Evolutionary conservation across 225 moss, liverwort and hornwort genomes (phyloP), one percentile per base, ranked within the genome.

Genomic region (Bryoerythrophyllum caledonicum): DNA sequence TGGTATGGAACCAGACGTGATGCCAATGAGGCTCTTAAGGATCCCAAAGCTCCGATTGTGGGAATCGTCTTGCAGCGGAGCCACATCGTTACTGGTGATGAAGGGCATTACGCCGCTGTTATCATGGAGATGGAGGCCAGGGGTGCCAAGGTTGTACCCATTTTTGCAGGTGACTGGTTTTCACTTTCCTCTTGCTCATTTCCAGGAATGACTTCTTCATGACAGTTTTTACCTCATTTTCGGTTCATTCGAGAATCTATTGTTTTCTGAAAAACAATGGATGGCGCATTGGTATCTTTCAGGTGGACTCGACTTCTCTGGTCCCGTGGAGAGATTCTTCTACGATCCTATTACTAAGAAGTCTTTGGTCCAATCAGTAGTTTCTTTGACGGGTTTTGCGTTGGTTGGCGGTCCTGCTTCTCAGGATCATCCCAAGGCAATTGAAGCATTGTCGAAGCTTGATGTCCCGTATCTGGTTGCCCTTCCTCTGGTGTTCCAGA

Each of bases 61-160:
- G 97, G 97, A 37, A 71, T 99, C 12, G 91, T 99, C 44, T 82
- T 94, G n/a, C n/a, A n/a, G n/a, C n/a, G n/a, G n/a, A n/a, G n/a
- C n/a, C n/a, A n/a, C 74, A 99, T 99, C 65, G 94, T 99, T 27
- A 99, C 94, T 8, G 97, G 97, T 19, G 97, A 99, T 43, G 93
- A 99, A 49, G 97, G 97, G 46, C 97, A 99, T 32, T 99, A n/a
- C 32, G 89, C 93, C 5, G 93, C 94, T 30, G 94, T 99, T 2
- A 87, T 99, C 58, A 99, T 99, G 97, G 97, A 99, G 86, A 83
- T 99, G 94, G 97, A 99, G 74, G 92, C 93, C 6, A 86, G 93
- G 74, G 97, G 97, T 24, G 91, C 97, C 24, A 99, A 94, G 65
- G 97, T 99, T 12, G 90, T 99, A 10, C 97, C 97, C 28, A 99